phyloP scores from a whole-genome alignment of 768 basidiomycete genomes.

The Termitomyces sp. region DNA sequence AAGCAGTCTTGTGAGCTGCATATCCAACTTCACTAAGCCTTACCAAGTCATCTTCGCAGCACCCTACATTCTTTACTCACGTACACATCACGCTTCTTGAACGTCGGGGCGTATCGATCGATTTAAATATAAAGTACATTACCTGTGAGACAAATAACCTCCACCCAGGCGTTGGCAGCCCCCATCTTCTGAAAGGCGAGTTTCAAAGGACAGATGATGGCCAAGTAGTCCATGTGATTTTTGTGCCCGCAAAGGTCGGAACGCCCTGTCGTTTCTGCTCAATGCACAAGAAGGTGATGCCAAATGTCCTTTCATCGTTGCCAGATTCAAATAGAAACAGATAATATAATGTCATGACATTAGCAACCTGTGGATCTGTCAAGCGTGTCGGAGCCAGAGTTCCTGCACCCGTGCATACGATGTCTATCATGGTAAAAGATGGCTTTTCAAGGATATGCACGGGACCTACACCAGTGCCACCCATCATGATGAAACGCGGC shows the following conservation, averaged over 20 bases:
- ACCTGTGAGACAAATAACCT: background rate
- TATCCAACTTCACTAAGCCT: background rate
- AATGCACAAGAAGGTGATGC: background rate
- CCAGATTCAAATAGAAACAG: background rate
- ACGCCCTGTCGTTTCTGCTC: too few species aligned
- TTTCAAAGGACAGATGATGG: background rate
- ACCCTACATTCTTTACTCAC: background rate
- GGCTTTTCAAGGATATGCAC: background rate
- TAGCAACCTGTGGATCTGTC: background rate
- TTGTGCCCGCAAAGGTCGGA: background rate
- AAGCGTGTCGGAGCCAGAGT: background rate
- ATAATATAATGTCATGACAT: background rate
- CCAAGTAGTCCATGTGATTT: background rate
- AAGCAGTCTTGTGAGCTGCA: background rate
- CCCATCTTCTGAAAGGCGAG: background rate
- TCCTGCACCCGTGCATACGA: background rate
- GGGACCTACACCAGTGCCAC: background rate
- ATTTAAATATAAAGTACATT: background rate
- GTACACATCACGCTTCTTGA: background rate
- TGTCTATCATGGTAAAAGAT: background rate
- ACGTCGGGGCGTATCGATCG: constrained; percentile 3
- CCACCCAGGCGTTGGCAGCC: too few species aligned
- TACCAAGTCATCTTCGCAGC: background rate
- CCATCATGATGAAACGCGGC: background rate
- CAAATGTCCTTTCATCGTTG: background rate